phyloP scores from a whole-genome alignment of 345 rosid genomes.

The Eucalyptus pauciflora region DNA sequence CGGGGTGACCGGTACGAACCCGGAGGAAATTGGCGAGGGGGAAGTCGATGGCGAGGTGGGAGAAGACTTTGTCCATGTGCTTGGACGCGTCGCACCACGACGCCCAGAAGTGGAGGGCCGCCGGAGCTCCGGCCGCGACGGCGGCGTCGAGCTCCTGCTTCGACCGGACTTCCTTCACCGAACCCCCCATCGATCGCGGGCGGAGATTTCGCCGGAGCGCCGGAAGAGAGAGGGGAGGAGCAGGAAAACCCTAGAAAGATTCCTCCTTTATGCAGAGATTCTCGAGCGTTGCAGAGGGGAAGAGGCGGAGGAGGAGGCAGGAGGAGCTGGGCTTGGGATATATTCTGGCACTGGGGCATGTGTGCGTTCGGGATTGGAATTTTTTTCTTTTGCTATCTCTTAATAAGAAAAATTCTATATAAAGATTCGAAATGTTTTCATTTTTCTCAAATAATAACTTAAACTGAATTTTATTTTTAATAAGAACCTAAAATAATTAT shows the following conservation, averaged over 20 bases:
- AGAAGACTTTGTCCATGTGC: slow-evolving; percentile 96
- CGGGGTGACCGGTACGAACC: slow-evolving; percentile 17
- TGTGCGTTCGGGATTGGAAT: neutral
- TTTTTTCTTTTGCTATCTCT: neutral
- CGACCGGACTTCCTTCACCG: slow-evolving; percentile 78
- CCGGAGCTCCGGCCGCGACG: slow-evolving; percentile 35
- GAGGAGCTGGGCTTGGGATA: neutral
- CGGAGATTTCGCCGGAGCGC: neutral
- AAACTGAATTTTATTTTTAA: too few species aligned
- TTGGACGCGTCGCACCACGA: slow-evolving; percentile 99
- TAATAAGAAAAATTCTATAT: too few species aligned
- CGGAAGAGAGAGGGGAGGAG: neutral
- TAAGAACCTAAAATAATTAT: too few species aligned
- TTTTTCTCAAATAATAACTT: too few species aligned
- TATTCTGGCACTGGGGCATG: neutral
- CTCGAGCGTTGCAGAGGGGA: neutral
- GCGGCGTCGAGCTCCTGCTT: slow-evolving; percentile 71
- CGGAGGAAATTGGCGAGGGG: slow-evolving; percentile 70
- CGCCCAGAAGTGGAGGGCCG: slow-evolving; percentile 90
- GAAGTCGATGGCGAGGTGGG: slow-evolving; percentile 87
- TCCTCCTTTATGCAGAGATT: neutral
- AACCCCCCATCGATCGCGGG: slow-evolving; percentile 33
- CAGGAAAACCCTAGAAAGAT: neutral
- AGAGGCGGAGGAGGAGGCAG: neutral
- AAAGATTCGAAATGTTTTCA: rapidly evolving